A percentile compares a stretch with the other conserved stretches of the same genome.
These are phyloP conservation scores for Xylaria multiplex DNA, from an alignment of 2,329 filamentous ascomycete genomes.

Conservation along the genomic window DNA sequence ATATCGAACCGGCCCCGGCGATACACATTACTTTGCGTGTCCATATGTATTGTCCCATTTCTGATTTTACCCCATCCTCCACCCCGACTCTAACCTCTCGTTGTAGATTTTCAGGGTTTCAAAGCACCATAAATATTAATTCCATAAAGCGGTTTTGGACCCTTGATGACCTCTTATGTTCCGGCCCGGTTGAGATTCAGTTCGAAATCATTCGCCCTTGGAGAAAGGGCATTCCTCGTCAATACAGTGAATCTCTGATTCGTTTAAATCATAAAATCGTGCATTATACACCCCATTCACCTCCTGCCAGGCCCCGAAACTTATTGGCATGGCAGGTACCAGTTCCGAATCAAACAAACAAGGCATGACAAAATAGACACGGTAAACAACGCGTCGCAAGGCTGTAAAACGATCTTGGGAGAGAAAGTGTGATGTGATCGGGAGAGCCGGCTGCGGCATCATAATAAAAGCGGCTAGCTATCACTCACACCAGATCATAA, in stretches of 20 bases:
- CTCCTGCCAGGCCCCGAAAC: constrained; percentile 17
- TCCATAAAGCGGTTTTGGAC: neutral
- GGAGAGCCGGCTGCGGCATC: constrained; percentile 23
- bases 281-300: constrained; percentile 13
- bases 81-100: neutral
- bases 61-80: neutral
- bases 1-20: no score
- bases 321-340: constrained; percentile 6
- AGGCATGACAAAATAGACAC: constrained; percentile 22
- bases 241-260: constrained; percentile 24
- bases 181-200: neutral
- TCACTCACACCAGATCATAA: neutral
- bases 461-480: constrained; percentile 10
- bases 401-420: constrained; percentile 22
- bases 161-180: neutral
- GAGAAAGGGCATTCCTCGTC: constrained; percentile 12
- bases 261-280: constrained; percentile 32
- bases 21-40: neutral
- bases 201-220: neutral
- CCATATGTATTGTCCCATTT: neutral
- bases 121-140: neutral
- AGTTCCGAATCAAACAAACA: constrained; percentile 22
- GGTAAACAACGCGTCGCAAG: constrained; percentile 16
- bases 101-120: neutral
- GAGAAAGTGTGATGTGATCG: constrained; percentile 20